phyloP scores from a whole-genome alignment of 2,329 filamentous ascomycete species.

The Didymella lethalis region DNA sequence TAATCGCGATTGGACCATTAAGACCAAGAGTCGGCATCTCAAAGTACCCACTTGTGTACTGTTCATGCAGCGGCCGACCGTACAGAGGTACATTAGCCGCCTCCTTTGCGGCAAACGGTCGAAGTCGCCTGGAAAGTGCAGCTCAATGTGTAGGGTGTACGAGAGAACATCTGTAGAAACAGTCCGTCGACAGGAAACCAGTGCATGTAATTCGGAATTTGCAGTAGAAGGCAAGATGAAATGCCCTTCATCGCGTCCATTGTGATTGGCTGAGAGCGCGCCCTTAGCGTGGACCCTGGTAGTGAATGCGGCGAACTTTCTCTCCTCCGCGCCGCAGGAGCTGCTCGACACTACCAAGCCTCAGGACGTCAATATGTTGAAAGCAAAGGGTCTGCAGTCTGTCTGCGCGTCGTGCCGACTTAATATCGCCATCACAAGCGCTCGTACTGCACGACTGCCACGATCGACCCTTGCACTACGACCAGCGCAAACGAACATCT shows the following conservation, averaged over 20 bases:
- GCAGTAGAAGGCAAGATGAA: neutral
- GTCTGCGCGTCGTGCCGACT: constrained; percentile 47
- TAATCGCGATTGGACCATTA: neutral
- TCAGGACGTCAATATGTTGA: constrained; percentile 39
- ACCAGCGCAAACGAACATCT: constrained; percentile 20
- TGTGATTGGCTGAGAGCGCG: constrained; percentile 33
- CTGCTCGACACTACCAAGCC: constrained; percentile 16
- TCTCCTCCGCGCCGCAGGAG: constrained; percentile 18
- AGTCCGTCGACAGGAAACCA: too few species aligned
- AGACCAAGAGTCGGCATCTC: neutral
- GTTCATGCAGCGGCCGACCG: neutral
- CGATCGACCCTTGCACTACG: constrained; percentile 24
- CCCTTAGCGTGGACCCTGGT: constrained; percentile 32
- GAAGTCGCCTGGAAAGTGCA: too few species aligned
- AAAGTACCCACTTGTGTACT: neutral
- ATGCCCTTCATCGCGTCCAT: constrained; percentile 1
- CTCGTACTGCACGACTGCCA: constrained; percentile 37
- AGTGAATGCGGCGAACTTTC: constrained; percentile 44
- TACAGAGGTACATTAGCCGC: constrained; percentile 4
- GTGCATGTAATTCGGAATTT: neutral
- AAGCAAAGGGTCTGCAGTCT: constrained; percentile 38
- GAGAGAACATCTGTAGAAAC: too few species aligned
- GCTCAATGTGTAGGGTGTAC: too few species aligned
- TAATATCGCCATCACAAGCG: constrained; percentile 36
- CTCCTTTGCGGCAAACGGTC: neutral